Conservation (phyloP, 2,329 filamentous ascomycete species). For the Fulvia fulva region DNA sequence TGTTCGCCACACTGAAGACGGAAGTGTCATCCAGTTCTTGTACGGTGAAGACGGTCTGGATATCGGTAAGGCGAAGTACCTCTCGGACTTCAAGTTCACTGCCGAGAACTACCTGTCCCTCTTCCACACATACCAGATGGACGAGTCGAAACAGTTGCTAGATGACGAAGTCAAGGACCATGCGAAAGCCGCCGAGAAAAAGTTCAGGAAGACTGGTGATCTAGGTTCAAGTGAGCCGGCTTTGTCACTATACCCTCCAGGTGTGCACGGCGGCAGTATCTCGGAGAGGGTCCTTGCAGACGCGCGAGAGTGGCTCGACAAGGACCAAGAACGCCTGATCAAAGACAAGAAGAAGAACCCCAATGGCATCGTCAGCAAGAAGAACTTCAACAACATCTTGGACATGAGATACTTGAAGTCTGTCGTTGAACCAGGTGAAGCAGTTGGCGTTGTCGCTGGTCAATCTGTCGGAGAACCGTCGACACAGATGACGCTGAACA, state of each 20-base stretch:
- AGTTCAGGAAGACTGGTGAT: slow-evolving; percentile 68
- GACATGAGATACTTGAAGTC: slow-evolving; percentile 91
- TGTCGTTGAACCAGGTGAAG: slow-evolving; percentile 89
- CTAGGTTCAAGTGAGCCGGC: slow-evolving; percentile 70
- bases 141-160: slow-evolving; percentile 51
- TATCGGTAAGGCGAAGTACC: slow-evolving; percentile 87
- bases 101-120: slow-evolving; percentile 81
- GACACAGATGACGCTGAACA: slow-evolving; percentile 98
- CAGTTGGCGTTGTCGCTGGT: slow-evolving; percentile 92
- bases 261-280: slow-evolving; percentile 75
- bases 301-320: slow-evolving; percentile 71
- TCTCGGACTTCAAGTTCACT: slow-evolving; percentile 85
- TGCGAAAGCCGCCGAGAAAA: slow-evolving; percentile 70
- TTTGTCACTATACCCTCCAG: slow-evolving; percentile 67
- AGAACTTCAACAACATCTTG: slow-evolving; percentile 77
- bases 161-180: slow-evolving; percentile 62
- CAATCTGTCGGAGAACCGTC: slow-evolving; percentile 97
- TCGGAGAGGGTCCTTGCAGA: slow-evolving; percentile 79
- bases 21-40: slow-evolving; percentile 87
- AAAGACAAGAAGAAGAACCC: slow-evolving; percentile 56
- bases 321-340: slow-evolving; percentile 62
- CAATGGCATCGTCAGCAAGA: slow-evolving; percentile 52
- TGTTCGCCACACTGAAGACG: slow-evolving; percentile 81
- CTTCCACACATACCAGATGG: slow-evolving; percentile 69
- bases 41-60: slow-evolving; percentile 97